A percentile compares a stretch with the other conserved stretches of the same genome.
These are phyloP conservation scores for Geotrichum histeridarum DNA, from an alignment of 1,139 yeast genomes.

Conservation along the genomic window DNA sequence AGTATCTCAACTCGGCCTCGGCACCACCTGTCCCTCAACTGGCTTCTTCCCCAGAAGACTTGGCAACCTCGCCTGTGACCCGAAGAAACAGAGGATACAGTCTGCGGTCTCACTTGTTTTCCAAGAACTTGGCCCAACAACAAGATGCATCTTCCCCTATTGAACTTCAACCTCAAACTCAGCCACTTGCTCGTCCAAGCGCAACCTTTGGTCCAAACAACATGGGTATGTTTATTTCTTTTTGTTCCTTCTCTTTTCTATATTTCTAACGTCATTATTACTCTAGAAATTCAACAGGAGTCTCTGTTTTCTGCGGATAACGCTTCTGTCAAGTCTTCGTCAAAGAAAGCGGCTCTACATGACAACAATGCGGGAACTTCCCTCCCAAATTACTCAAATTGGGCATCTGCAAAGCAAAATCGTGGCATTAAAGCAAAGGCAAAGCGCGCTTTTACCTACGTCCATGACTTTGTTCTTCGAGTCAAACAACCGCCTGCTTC, in stretches of 20 bases:
- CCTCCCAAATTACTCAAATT: conserved; percentile 28
- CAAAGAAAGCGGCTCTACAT: conserved; percentile 22
- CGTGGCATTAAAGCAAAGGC: conserved; percentile 19
- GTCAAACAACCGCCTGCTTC: conserved; percentile 48
- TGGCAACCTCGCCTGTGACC: background rate
- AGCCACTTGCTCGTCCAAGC: conserved; percentile 6
- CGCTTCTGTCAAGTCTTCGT: conserved; percentile 17
- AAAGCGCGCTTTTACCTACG: conserved; percentile 10
- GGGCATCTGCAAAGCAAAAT: conserved; percentile 32
- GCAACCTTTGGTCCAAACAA: conserved; percentile 23
- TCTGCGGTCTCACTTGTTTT: conserved; percentile 66
- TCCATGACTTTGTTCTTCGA: conserved; percentile 41
- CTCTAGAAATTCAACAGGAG: conserved; percentile 24
- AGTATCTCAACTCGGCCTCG: background rate
- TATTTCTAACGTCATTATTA: conserved; percentile 12
- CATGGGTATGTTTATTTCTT: conserved; percentile 18
- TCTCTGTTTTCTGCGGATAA: conserved; percentile 21
- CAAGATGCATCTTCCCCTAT: conserved; percentile 26
- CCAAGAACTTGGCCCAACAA: conserved; percentile 39
- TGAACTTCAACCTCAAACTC: conserved; percentile 18
- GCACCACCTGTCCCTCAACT: background rate
- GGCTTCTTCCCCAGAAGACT: background rate
- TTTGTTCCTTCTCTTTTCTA: background rate
- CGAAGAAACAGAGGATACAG: conserved; percentile 65
- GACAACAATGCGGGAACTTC: conserved; percentile 22